phyloP scores from a whole-genome alignment of 495 filamentous ascomycete species.

The Massariosphaeria phaeospora region DNA sequence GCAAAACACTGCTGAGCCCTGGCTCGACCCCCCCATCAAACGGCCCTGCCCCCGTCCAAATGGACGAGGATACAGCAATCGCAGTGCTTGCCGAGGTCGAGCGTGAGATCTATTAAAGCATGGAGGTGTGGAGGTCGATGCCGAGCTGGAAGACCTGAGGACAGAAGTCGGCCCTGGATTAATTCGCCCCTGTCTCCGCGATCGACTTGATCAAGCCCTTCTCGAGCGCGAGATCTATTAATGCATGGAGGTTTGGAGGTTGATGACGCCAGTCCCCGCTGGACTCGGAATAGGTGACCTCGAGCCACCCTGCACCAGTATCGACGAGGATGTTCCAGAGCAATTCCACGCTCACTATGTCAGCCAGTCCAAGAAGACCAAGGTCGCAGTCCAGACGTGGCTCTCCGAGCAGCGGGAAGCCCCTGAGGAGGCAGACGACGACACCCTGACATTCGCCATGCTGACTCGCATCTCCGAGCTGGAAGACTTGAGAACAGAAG shows the following conservation, averaged over 20 bases:
- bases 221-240: too few species aligned
- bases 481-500: slow-evolving; percentile 58
- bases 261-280: slow-evolving; percentile 34
- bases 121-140: slow-evolving; percentile 94
- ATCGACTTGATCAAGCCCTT: too few species aligned
- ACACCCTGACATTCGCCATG: slow-evolving; percentile 88
- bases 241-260: too few species aligned
- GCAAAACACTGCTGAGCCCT: too few species aligned
- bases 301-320: slow-evolving; percentile 66
- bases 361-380: slow-evolving; percentile 80
- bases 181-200: slow-evolving; percentile 72
- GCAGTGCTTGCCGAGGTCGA: slow-evolving; percentile 84
- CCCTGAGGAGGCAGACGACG: slow-evolving; percentile 83
- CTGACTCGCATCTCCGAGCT: slow-evolving; percentile 77
- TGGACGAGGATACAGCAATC: slow-evolving; percentile 94
- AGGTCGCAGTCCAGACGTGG: slow-evolving; percentile 78
- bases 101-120: slow-evolving; percentile 83
- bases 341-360: slow-evolving; percentile 86
- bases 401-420: slow-evolving; percentile 69
- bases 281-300: slow-evolving; percentile 52
- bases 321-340: slow-evolving; percentile 88
- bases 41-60: slow-evolving; percentile 60
- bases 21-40: too few species aligned
- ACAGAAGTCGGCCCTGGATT: slow-evolving; percentile 78
- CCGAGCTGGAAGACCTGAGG: slow-evolving; percentile 86